Conservation (phyloP, 2,329 filamentous ascomycete species). For the Graphilbum fragrans region DNA sequence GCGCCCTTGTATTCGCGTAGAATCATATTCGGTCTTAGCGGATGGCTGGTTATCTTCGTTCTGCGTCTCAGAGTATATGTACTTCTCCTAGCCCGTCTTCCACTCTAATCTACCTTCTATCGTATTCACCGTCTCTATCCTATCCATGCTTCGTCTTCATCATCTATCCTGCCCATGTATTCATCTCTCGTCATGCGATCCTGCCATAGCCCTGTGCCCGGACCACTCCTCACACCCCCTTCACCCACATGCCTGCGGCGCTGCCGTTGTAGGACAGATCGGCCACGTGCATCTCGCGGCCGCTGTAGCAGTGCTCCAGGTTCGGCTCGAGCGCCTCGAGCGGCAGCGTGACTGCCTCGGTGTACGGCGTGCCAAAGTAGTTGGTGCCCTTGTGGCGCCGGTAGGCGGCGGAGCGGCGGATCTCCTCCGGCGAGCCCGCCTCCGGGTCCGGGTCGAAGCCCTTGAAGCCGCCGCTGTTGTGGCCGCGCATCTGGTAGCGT, state of each 20-base stretch:
- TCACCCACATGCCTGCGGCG: background rate
- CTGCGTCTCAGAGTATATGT: no score
- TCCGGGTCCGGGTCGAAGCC: background rate
- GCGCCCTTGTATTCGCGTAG: no score
- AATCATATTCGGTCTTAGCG: no score
- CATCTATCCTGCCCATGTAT: no score
- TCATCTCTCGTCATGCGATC: no score
- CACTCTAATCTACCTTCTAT: no score
- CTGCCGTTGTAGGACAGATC: background rate
- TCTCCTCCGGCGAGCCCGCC: background rate
- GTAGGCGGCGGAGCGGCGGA: background rate
- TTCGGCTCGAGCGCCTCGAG: background rate
- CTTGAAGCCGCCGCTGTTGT: background rate
- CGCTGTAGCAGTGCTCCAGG: background rate
- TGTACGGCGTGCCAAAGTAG: background rate
- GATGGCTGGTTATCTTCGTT: no score
- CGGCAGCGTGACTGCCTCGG: background rate
- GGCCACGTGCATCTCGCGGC: background rate
- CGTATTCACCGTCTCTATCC: no score
- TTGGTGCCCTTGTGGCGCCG: background rate
- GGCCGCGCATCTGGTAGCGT: background rate
- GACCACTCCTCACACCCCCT: background rate
- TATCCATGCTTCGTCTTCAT: no score
- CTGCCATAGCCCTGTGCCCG: background rate
- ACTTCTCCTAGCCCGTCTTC: no score